These are phyloP conservation scores for Mycosphaerella sp. DNA, from an alignment of 2,329 filamentous ascomycete species.

Conservation along the genomic window DNA sequence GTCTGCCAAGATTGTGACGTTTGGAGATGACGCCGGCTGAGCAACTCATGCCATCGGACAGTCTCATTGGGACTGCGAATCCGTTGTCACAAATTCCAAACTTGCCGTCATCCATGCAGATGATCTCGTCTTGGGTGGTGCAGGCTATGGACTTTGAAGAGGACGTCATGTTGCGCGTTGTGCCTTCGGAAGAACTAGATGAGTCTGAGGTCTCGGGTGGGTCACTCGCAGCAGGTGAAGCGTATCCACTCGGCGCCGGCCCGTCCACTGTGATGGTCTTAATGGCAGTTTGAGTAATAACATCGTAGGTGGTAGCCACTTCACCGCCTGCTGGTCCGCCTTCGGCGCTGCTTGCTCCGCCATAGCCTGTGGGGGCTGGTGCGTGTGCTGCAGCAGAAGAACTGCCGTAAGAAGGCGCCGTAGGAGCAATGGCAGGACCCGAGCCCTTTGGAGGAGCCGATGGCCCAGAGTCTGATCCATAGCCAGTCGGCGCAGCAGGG, in stretches of 20 bases:
- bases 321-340: background rate
- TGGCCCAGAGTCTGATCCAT: constrained; percentile 7
- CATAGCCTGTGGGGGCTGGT: constrained; percentile 4
- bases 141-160: constrained; percentile 11
- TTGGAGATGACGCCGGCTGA: constrained; percentile 31
- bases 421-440: constrained; percentile 4
- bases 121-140: constrained; percentile 34
- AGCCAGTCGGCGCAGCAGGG: constrained; percentile 11
- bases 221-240: background rate
- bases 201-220: background rate
- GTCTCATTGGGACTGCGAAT: constrained; percentile 35
- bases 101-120: constrained; percentile 39
- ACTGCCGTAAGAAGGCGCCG: constrained; percentile 2
- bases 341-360: constrained; percentile 3
- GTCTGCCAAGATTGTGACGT: constrained; percentile 2
- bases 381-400: background rate
- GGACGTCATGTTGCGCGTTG: constrained; percentile 9
- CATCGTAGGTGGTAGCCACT: background rate
- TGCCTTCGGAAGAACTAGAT: background rate
- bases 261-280: constrained; percentile 14
- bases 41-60: constrained; percentile 40
- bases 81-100: constrained; percentile 42
- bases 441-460: background rate
- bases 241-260: constrained; percentile 10
- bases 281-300: constrained; percentile 17